Evolutionary conservation across 1,139 yeast species (phyloP), one percentile per base, ranked within the genome.

Genomic region (Candida anutae): DNA sequence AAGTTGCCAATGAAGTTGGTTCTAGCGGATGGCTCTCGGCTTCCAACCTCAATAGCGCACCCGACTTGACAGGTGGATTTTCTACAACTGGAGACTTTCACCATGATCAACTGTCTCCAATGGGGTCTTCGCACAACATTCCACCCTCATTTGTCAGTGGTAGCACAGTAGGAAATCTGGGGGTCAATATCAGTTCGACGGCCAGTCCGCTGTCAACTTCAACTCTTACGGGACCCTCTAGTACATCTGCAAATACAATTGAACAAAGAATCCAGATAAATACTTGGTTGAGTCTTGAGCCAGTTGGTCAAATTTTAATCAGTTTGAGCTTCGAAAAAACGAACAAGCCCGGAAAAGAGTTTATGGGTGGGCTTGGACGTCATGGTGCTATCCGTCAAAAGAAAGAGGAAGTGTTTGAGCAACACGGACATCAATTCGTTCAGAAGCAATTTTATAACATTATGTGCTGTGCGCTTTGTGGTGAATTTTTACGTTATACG

Each of bases 321-420:
- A 74, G 78, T 8, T 58, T 88, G 18, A 82, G 93, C 4, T 90
- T 90, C 49, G 84, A 80, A 32, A 88, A 88, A 47, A 52, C 64
- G 2, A 72, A 69, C 31, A 63, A 68, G 28, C 61, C 68, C 10
- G 61, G 73, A 27, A 75, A 74, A 15, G 69, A 65, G 28, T 70
- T 70, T 29, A 61, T 72, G 54, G 85, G 82, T 13, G 85, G 84
- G 0, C 71, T 90, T 37, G 97, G 95, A 13, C 94, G 98, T 66
- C 95, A 88, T 52, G 97, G 97, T 58, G 98, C 98, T 35, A 90
- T 90, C 41, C 80, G 95, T 46, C 93, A 85, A 55, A 77, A 84
- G 62, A 88, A 88, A 46, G 97, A 88, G 48, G 96, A 88, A 46
- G 85, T 90, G 2, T 85, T 77, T 50, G 96, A 88, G 55, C 94